Conservation (phyloP, 176 grass and related monocot species). For the Elymus sibiricus region DNA sequence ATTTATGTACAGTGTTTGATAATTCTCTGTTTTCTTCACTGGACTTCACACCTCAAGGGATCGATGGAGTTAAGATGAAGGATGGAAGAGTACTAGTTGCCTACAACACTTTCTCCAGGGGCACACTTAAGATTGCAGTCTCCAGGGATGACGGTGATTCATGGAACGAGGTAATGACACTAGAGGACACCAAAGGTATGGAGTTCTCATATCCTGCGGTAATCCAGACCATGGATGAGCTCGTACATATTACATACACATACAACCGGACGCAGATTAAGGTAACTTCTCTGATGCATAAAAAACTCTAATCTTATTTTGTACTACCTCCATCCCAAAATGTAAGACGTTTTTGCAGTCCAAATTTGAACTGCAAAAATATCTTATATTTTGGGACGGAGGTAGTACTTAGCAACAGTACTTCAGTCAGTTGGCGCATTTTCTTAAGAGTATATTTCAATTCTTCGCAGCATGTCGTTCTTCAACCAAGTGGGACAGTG, state of each 20-base stretch:
- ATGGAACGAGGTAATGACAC: constrained; percentile 49
- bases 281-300: constrained; percentile 17
- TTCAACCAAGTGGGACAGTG: constrained; percentile 28
- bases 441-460: constrained; percentile 13
- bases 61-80: constrained; percentile 66
- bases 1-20: constrained; percentile 4
- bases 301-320: neutral
- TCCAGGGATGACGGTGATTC: constrained; percentile 48
- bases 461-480: constrained; percentile 37
- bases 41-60: constrained; percentile 24
- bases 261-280: constrained; percentile 57
- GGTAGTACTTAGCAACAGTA: neutral
- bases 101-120: constrained; percentile 62
- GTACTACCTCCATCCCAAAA: too few species aligned
- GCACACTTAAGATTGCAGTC: constrained; percentile 45
- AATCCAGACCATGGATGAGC: constrained; percentile 44
- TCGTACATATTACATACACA: constrained; percentile 62
- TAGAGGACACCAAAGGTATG: constrained; percentile 48
- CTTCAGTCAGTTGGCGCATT: neutral
- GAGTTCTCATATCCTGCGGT: constrained; percentile 61
- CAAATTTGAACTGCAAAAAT: too few species aligned
- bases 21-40: neutral
- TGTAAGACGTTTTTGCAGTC: too few species aligned
- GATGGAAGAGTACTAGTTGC: constrained; percentile 53
- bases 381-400: too few species aligned